Percentiles rank a stretch among this genome's conserved stretches.
Evolutionary conservation across 225 moss, liverwort and hornwort species (phyloP).

Genomic region (Thuidium tamariscinum): DNA sequence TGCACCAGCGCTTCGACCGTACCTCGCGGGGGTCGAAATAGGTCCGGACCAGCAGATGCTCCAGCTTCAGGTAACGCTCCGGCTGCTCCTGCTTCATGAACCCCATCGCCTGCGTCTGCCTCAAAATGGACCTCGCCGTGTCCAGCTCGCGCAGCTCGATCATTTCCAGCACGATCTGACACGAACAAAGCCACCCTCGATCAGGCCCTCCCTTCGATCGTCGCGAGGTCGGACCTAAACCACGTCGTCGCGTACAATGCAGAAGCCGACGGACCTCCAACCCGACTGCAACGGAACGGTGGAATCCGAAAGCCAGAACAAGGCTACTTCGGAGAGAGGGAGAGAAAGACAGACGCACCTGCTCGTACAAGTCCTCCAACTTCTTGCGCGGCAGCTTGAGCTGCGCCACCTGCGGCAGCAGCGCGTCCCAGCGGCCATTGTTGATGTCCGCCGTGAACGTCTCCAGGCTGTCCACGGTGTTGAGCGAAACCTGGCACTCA

Average conservation of each 20-base stretch:
- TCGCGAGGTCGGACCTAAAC: background rate
- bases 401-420: conserved; percentile 98
- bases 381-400: conserved; percentile 98
- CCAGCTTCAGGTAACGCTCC: conserved; percentile 91
- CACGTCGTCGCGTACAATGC: background rate
- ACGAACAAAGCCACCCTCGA: background rate
- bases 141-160: conserved; percentile 98
- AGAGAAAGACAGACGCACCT: conserved; percentile 24
- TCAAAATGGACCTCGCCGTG: conserved; percentile 92
- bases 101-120: conserved; percentile 98
- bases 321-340: background rate
- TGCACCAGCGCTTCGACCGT: background rate
- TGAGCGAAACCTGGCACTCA: conserved; percentile 97
- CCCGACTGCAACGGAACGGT: background rate
- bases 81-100: conserved; percentile 99
- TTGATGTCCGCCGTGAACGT: conserved; percentile 92
- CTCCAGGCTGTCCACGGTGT: conserved; percentile 97
- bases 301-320: background rate
- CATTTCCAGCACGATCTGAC: conserved; percentile 98
- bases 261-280: background rate
- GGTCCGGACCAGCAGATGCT: conserved; percentile 94
- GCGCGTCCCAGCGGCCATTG: conserved; percentile 98
- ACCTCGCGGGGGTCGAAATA: conserved; percentile 99
- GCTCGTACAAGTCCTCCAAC: conserved; percentile 96
- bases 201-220: background rate